phyloP scores from a whole-genome alignment of 768 basidiomycete genomes.

The Omphalotus guepiniiformis region DNA sequence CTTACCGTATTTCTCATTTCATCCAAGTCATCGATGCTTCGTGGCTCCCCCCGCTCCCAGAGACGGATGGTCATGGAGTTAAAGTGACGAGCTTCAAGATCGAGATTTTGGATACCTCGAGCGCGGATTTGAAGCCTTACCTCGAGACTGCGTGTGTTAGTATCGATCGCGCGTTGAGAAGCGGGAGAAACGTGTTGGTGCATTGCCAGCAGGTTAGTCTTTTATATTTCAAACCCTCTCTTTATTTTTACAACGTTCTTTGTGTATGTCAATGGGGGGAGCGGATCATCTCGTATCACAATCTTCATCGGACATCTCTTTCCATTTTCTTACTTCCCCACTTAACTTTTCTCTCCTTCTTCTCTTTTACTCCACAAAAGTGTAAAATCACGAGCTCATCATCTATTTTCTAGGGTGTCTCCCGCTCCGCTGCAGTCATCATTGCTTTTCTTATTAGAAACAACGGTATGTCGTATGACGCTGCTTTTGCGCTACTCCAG shows the following conservation, averaged over 20 bases:
- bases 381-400: constrained; percentile 5
- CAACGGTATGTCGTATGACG: constrained; percentile 68
- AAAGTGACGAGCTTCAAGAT: constrained; percentile 52
- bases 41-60: constrained; percentile 42
- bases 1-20: constrained; percentile 46
- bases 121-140: constrained; percentile 61
- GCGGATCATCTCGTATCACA: too few species aligned
- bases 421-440: constrained; percentile 71
- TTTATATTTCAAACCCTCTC: neutral
- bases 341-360: too few species aligned
- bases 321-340: constrained; percentile 9
- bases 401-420: constrained; percentile 52
- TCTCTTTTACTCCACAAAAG: constrained; percentile 1
- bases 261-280: too few species aligned
- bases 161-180: constrained; percentile 57
- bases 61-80: constrained; percentile 39
- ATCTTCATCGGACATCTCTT: too few species aligned
- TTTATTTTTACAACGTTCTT: too few species aligned
- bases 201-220: constrained; percentile 75
- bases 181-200: constrained; percentile 65
- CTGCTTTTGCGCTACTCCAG: constrained; percentile 55
- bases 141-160: constrained; percentile 64
- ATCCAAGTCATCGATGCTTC: constrained; percentile 62
- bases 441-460: constrained; percentile 80
- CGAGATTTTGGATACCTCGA: constrained; percentile 58